phyloP scores from a whole-genome alignment of 352 stramenopile species.

The Phytophthora pini region DNA sequence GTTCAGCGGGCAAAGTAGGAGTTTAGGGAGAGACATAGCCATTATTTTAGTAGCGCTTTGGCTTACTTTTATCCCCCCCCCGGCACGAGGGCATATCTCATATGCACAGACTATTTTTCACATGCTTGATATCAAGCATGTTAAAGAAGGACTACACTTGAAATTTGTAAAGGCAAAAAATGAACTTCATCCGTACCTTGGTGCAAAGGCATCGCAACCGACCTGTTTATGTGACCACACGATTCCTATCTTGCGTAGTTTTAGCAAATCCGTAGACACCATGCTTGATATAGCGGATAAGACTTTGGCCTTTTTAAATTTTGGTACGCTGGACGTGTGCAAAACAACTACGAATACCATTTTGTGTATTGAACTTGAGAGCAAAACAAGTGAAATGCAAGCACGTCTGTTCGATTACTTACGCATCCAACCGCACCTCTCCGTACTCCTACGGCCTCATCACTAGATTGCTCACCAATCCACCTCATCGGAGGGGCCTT shows the following conservation, averaged over 20 bases:
- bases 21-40: too few species aligned
- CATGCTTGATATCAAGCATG: conserved; percentile 12
- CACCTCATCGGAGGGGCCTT: too few species aligned
- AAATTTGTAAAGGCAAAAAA: conserved; percentile 7
- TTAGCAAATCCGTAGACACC: neutral
- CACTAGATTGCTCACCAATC: neutral
- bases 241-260: neutral
- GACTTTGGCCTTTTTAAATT: neutral
- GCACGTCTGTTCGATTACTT: neutral
- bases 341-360: conserved; percentile 1
- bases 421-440: neutral
- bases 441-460: neutral
- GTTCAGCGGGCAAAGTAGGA: too few species aligned
- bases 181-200: neutral
- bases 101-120: too few species aligned
- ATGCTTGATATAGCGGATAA: conserved; percentile 3
- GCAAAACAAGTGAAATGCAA: neutral
- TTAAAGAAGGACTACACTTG: neutral
- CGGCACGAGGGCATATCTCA: too few species aligned
- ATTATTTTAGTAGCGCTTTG: too few species aligned
- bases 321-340: neutral
- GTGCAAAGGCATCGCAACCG: neutral
- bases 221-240: conserved; percentile 1
- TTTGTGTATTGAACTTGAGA: conserved; percentile 2
- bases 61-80: too few species aligned